phyloP scores from a whole-genome alignment of 768 basidiomycete genomes.

The Cyclocybe cylindracea region DNA sequence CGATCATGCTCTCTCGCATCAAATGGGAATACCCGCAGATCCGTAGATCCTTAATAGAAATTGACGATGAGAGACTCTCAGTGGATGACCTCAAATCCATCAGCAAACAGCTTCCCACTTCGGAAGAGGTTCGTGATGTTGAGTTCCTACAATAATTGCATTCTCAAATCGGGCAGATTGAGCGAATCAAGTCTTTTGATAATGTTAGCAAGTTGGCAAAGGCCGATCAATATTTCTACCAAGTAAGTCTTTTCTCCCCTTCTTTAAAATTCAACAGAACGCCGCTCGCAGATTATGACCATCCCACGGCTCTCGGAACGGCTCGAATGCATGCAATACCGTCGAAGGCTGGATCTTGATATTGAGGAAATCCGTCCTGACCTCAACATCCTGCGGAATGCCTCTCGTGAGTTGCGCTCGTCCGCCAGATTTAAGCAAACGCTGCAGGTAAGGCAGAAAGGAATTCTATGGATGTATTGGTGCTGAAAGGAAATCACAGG shows the following conservation, averaged over 20 bases:
- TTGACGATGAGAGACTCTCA: constrained; percentile 69
- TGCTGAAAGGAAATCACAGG: constrained; percentile 34
- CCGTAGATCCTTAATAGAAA: constrained; percentile 64
- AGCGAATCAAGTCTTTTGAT: constrained; percentile 66
- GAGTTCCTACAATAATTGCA: neutral
- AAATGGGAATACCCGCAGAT: constrained; percentile 67
- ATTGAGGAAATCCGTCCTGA: constrained; percentile 85
- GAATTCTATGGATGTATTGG: neutral
- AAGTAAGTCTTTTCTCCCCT: constrained; percentile 45
- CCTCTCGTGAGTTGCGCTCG: constrained; percentile 65
- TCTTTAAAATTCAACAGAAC: no score
- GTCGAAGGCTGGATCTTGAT: constrained; percentile 79
- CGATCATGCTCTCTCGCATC: constrained; percentile 82
- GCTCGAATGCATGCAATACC: constrained; percentile 81
- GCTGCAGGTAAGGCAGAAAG: constrained; percentile 51
- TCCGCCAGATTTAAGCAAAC: constrained; percentile 69
- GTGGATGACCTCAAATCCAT: constrained; percentile 80
- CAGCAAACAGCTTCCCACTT: constrained; percentile 73
- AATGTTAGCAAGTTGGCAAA: constrained; percentile 76
- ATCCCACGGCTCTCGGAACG: constrained; percentile 77
- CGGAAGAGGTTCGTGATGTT: constrained; percentile 63
- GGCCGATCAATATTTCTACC: constrained; percentile 80
- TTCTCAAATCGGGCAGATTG: constrained; percentile 40
- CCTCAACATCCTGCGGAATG: constrained; percentile 68
- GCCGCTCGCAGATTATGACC: constrained; percentile 58